Percentiles rank a stretch among this genome's conserved stretches.
Conservation (phyloP, 2,329 filamentous ascomycete species). For the Cordyceps javanica region DNA sequence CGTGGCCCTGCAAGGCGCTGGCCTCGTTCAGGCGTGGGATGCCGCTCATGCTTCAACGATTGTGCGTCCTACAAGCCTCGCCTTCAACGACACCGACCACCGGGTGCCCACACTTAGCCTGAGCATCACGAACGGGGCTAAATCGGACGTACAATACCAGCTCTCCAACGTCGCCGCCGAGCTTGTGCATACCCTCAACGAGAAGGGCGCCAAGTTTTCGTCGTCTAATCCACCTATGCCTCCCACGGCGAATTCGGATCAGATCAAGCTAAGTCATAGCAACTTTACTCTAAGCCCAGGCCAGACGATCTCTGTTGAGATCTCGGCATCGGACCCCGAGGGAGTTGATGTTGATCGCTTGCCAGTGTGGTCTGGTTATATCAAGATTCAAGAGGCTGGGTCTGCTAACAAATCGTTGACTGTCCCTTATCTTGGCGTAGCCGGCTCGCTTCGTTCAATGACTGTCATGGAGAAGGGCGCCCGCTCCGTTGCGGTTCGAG, state of each 20-base stretch:
- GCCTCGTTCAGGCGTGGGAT: conserved; percentile 36
- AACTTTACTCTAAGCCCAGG: conserved; percentile 37
- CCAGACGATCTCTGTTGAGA: conserved; percentile 37
- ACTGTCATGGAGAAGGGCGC: not conserved
- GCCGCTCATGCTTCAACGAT: conserved; percentile 31
- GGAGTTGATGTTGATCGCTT: conserved; percentile 24
- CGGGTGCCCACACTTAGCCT: conserved; percentile 17
- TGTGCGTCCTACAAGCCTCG: conserved; percentile 31
- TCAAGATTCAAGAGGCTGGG: conserved; percentile 32
- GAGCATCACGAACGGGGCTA: not conserved
- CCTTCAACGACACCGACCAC: conserved; percentile 39
- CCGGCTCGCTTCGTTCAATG: conserved; percentile 14
- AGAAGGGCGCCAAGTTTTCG: conserved; percentile 16
- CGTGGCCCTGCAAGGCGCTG: conserved; percentile 36
- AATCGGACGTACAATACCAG: not conserved
- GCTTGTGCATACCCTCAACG: conserved; percentile 6
- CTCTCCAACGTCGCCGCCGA: conserved; percentile 19
- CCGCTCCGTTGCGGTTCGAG: not conserved
- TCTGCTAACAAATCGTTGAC: conserved; percentile 23
- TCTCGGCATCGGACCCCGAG: conserved; percentile 36
- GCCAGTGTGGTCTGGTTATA: conserved; percentile 38
- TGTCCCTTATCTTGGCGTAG: conserved; percentile 34
- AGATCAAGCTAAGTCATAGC: conserved; percentile 34
- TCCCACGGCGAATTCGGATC: conserved; percentile 32
- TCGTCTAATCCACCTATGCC: not conserved